phyloP scores from a whole-genome alignment of 768 basidiomycete genomes.

The Suillus plorans region DNA sequence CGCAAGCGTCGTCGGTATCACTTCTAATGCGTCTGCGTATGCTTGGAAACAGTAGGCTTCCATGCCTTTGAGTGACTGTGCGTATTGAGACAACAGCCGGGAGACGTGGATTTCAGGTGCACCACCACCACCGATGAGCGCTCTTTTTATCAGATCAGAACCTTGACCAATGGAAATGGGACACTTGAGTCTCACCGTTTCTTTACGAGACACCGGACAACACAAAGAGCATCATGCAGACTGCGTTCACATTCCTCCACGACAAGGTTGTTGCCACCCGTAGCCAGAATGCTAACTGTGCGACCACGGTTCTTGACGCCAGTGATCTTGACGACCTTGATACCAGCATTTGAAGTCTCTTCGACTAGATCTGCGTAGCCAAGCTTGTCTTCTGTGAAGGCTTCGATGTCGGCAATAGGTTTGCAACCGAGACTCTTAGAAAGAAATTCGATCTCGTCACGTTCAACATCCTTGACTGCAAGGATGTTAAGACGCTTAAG shows the following conservation, averaged over 20 bases:
- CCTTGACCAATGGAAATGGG: constrained; percentile 1
- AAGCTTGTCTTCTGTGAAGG: constrained; percentile 96
- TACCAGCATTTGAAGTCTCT: constrained; percentile 76
- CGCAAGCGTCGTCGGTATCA: constrained; percentile 95
- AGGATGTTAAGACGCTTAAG: constrained; percentile 95
- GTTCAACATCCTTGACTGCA: constrained; percentile 95
- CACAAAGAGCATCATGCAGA: constrained; percentile 98
- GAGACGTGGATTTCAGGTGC: constrained; percentile 99
- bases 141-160: constrained; percentile 42
- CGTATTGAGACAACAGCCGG: constrained; percentile 83
- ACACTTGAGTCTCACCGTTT: constrained; percentile 66
- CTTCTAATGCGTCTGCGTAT: constrained; percentile 95
- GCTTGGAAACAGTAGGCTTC: constrained; percentile 99
- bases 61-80: constrained; percentile 94
- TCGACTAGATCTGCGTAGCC: constrained; percentile 96
- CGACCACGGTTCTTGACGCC: constrained; percentile 93
- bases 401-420: constrained; percentile 96
- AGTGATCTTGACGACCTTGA: constrained; percentile 91
- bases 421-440: constrained; percentile 94
- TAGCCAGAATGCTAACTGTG: constrained; percentile 94
- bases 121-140: constrained; percentile 93
- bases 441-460: constrained; percentile 98
- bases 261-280: constrained; percentile 89
- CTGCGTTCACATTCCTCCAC: constrained; percentile 97
- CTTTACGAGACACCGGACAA: constrained; percentile 97